phyloP scores from a whole-genome alignment of 148 eudicot genomes.

The Oxyria digyna region DNA sequence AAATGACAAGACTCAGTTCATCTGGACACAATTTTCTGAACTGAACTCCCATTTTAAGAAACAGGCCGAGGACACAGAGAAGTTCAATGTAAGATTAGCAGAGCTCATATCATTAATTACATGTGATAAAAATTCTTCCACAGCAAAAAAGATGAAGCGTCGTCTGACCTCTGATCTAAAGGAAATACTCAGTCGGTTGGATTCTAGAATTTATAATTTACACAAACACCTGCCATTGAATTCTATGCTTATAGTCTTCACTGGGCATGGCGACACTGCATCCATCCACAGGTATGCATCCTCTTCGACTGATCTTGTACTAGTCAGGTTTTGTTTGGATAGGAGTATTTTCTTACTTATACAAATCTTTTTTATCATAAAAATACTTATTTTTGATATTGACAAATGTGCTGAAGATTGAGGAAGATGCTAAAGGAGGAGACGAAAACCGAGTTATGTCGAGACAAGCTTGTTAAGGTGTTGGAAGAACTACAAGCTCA shows the following conservation, averaged over 20 bases:
- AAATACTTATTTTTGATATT: background rate
- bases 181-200: constrained; percentile 46
- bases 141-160: constrained; percentile 31
- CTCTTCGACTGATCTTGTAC: background rate
- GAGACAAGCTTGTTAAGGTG: constrained; percentile 63
- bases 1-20: constrained; percentile 63
- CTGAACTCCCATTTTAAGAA: constrained; percentile 52
- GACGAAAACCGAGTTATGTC: constrained; percentile 26
- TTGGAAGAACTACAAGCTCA: constrained; percentile 82
- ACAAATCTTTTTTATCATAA: no score
- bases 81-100: constrained; percentile 47
- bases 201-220: constrained; percentile 49
- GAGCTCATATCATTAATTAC: constrained; percentile 75
- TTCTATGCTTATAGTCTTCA: constrained; percentile 67
- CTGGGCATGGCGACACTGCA: constrained; percentile 96
- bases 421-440: constrained; percentile 55
- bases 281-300: constrained; percentile 50
- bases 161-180: constrained; percentile 43
- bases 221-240: constrained; percentile 57
- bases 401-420: constrained; percentile 29
- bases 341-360: no score
- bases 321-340: background rate
- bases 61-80: constrained; percentile 61
- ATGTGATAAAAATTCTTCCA: constrained; percentile 32
- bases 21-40: constrained; percentile 85